phyloP scores from a whole-genome alignment of 1,284 basidiomycete genomes.

The Cerrena zonata region DNA sequence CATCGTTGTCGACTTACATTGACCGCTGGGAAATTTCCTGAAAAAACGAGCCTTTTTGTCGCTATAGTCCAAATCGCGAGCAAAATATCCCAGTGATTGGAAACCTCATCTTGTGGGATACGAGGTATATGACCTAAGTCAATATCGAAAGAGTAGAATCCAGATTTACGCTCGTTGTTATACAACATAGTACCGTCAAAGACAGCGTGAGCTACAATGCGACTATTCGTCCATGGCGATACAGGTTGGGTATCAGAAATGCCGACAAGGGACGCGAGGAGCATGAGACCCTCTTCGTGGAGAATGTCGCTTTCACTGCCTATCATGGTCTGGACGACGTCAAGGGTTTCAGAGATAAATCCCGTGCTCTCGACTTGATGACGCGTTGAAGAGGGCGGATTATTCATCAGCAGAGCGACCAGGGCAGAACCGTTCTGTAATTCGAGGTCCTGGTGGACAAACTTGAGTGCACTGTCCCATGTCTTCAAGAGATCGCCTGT shows the following conservation, averaged over 20 bases:
- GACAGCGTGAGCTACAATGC: not conserved
- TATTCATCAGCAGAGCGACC: not conserved
- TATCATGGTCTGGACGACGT: not conserved
- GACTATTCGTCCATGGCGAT: not conserved
- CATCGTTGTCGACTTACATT: too few relatives aligned
- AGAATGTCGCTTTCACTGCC: not conserved
- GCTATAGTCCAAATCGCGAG: not conserved
- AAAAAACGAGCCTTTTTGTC: too few relatives aligned
- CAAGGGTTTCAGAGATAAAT: not conserved
- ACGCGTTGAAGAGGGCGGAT: not conserved
- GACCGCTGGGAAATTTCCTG: too few relatives aligned
- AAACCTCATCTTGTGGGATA: not conserved
- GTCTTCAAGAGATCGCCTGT: not conserved
- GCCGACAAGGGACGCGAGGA: not conserved
- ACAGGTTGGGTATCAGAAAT: not conserved
- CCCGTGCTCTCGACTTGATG: too few relatives aligned
- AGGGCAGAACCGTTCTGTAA: not conserved
- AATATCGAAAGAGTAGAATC: not conserved
- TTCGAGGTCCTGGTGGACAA: not conserved
- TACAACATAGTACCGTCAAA: not conserved
- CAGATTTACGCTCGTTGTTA: not conserved
- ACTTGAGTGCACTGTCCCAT: not conserved
- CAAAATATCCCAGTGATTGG: not conserved
- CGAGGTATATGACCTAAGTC: not conserved
- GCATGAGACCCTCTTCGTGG: not conserved